A percentile compares a stretch with the other conserved stretches of the same genome.
phyloP scores from a whole-genome alignment of 2,329 filamentous ascomycete genomes.

The Cladorrhinum sp. region DNA sequence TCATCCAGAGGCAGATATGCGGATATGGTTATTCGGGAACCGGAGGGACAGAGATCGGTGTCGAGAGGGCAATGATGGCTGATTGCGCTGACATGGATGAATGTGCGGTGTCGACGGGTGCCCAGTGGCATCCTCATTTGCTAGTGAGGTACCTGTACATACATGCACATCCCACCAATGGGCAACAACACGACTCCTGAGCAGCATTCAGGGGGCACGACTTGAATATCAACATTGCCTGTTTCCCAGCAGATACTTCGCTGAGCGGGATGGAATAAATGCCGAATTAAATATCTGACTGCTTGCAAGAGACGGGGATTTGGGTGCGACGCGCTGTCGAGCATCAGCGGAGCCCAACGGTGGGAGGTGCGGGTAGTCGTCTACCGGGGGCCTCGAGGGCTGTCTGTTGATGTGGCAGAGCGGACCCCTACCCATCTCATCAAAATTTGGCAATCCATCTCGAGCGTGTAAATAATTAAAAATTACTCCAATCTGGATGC shows the following conservation, averaged over 20 bases:
- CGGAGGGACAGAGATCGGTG: neutral
- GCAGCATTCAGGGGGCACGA: conserved; percentile 5
- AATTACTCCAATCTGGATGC: conserved; percentile 22
- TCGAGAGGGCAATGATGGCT: neutral
- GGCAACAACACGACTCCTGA: conserved; percentile 5
- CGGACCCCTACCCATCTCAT: conserved; percentile 28
- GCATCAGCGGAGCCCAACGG: conserved; percentile 8
- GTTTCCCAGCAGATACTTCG: neutral
- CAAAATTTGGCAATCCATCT: conserved; percentile 19
- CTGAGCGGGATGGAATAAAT: neutral
- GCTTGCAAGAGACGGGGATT: neutral
- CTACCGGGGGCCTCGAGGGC: conserved; percentile 19
- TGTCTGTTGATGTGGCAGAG: conserved; percentile 21
- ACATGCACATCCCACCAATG: conserved; percentile 1
- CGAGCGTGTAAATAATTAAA: conserved; percentile 20
- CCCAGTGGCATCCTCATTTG: conserved; percentile 13
- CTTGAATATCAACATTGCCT: conserved; percentile 9
- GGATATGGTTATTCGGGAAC: neutral
- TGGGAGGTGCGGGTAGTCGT: conserved; percentile 8
- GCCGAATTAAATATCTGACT: neutral
- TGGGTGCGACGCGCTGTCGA: conserved; percentile 2
- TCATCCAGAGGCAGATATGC: neutral
- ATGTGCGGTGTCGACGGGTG: conserved; percentile 12
- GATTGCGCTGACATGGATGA: conserved; percentile 3
- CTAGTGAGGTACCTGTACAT: conserved; percentile 22